Base-by-base conservation (phyloP, 768 basidiomycete species). In the Tricholomella constricta region DNA sequence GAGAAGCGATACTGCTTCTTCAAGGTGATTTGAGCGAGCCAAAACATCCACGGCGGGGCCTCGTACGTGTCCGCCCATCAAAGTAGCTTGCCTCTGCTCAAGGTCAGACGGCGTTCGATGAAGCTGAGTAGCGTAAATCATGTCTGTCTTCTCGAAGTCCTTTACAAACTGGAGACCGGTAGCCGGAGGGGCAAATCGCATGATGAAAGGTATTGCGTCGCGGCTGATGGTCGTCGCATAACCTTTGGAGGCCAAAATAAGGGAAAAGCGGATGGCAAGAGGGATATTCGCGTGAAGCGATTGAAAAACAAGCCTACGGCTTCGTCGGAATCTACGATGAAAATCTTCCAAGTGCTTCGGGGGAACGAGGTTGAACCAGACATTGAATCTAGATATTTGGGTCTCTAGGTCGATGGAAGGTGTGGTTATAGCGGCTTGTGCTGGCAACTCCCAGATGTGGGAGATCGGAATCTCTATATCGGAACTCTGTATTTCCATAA, bases 1-100 rank as follows among this genome's bases (percentile, higher is more conserved):
- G n/a, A 83, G 60, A 37, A 84, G 63, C n/a, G 58, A 44, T n/a
- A 83, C 31, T 3, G 83, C 83, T 17, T 70, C 70, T 0, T 72
- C 64, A 2, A 72, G 47, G 26, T 74, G 69, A 14, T 74, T 72
- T 3, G 69, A 64, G 12, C 65, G 56, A 7, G 74, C 74, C 17
- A 82, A 70, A 9, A 64, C 69, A 42, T 73, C 69, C 19, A 86
- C 63, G 2, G 76, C 76, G 11, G 69, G 38, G n/a, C 65, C 63
- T 31, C 74, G 66, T 64, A 78, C 47, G 50, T 58, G 26, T 45
- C 56, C 50, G 36, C 53, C 46, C 49, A 65, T 51, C 42, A 53
- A 22, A 36, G 52, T 19, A n/a, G 32, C 56, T 26, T 42, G 43
- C 29, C 27, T 37, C 17, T 40, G 22, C n/a, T n/a, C 35, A 19